Conservation (phyloP, 139 green algal species). For the Coelastrella sp. region DNA sequence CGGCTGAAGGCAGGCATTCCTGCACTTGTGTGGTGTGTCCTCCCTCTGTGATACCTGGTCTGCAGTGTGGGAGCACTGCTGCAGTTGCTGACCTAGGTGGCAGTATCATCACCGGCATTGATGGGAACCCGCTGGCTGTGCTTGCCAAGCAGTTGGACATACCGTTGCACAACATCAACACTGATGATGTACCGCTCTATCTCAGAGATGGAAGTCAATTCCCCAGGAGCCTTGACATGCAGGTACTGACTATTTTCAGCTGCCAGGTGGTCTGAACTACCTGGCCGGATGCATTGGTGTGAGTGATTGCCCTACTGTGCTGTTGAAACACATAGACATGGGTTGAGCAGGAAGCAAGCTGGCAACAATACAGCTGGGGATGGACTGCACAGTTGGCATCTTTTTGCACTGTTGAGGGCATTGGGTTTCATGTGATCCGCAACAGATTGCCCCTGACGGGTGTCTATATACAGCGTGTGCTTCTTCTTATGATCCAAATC, state of each 20-base stretch:
- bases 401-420: background rate
- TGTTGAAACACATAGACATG: too few species aligned
- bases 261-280: too few species aligned
- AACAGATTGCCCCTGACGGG: too few species aligned
- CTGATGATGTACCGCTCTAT: slow-evolving; percentile 73
- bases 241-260: slow-evolving; percentile 37
- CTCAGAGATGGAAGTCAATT: slow-evolving; percentile 60
- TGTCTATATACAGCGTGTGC: too few species aligned
- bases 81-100: slow-evolving; percentile 91
- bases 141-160: slow-evolving; percentile 84
- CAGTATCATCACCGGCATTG: slow-evolving; percentile 91
- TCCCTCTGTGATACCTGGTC: too few species aligned
- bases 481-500: too few species aligned
- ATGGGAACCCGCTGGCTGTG: slow-evolving; percentile 95
- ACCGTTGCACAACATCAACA: slow-evolving; percentile 82
- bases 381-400: background rate
- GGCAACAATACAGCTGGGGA: too few species aligned
- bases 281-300: too few species aligned
- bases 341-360: too few species aligned
- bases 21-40: too few species aligned
- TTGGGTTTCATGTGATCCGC: background rate
- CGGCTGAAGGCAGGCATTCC: too few species aligned
- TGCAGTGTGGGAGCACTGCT: background rate
- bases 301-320: too few species aligned
- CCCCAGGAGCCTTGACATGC: slow-evolving; percentile 58